Conservation (phyloP, 257 asterid species). For the Solanum acaule region DNA sequence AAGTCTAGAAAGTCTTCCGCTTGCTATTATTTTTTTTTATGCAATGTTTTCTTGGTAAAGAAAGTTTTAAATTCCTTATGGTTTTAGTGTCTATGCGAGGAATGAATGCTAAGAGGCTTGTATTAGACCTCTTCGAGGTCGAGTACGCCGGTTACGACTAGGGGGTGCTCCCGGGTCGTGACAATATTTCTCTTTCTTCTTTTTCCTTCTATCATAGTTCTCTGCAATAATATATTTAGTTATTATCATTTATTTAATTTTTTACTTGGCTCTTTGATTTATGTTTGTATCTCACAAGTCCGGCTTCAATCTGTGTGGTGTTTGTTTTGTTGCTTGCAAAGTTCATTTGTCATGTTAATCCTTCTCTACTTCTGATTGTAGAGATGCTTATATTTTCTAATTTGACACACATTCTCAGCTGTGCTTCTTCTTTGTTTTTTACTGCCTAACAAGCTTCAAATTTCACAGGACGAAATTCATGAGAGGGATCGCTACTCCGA, state of each 20-base stretch:
- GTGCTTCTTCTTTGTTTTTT: not conserved
- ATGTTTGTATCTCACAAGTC: not conserved
- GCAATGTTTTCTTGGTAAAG: too few relatives aligned
- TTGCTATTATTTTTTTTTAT: too few relatives aligned
- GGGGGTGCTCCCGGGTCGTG: too few relatives aligned
- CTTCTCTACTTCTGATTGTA: not conserved
- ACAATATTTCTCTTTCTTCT: not conserved
- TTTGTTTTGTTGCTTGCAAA: not conserved
- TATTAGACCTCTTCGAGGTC: too few relatives aligned
- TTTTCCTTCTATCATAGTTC: not conserved
- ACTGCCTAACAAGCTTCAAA: constrained; percentile 2
- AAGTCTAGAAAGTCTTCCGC: too few relatives aligned
- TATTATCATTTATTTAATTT: not conserved
- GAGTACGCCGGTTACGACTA: too few relatives aligned
- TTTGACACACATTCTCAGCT: not conserved
- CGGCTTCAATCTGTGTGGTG: not conserved
- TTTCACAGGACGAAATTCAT: constrained; percentile 88
- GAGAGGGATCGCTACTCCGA: constrained; percentile 97
- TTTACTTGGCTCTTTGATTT: not conserved
- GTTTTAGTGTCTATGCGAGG: too few relatives aligned
- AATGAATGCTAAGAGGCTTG: too few relatives aligned
- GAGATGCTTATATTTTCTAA: not conserved
- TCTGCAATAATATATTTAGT: not conserved
- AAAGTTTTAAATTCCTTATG: too few relatives aligned
- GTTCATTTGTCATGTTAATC: not conserved